Conservation (phyloP, 2,329 filamentous ascomycete genomes). For the Cercospora zeae-maydis region DNA sequence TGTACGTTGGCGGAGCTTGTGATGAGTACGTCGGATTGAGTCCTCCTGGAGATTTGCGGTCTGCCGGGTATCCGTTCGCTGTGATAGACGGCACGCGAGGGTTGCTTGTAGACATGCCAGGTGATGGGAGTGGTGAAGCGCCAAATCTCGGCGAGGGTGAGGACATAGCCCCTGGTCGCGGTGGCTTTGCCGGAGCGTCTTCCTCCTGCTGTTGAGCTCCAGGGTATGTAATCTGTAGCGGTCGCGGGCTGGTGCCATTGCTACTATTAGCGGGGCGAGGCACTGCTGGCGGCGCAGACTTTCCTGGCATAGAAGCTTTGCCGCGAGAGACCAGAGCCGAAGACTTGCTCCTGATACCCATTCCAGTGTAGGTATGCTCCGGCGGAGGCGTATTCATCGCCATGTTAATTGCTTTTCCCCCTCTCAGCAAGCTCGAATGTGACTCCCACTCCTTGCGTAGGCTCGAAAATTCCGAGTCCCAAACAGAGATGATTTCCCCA, state of each 20-base stretch:
- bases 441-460: conserved; percentile 64
- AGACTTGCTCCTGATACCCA: conserved; percentile 45
- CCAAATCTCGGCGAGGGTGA: conserved; percentile 15
- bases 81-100: conserved; percentile 24
- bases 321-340: conserved; percentile 6
- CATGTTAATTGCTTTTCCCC: conserved; percentile 63
- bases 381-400: conserved; percentile 50
- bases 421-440: conserved; percentile 58
- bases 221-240: conserved; percentile 3
- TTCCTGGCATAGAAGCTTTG: conserved; percentile 13
- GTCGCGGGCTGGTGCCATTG: conserved; percentile 6
- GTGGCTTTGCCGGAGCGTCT: conserved; percentile 34
- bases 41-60: conserved; percentile 22
- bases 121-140: conserved; percentile 12
- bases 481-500: conserved; percentile 65
- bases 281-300: conserved; percentile 6
- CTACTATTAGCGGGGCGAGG: conserved; percentile 5
- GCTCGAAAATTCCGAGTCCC: conserved; percentile 61
- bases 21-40: conserved; percentile 14
- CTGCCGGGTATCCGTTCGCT: conserved; percentile 19
- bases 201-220: conserved; percentile 29
- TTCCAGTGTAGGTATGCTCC: conserved; percentile 45
- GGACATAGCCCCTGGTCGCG: conserved; percentile 28
- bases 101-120: conserved; percentile 27
- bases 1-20: conserved; percentile 23